These are phyloP conservation scores for Xylariales sp. DNA, from an alignment of 2,329 filamentous ascomycete species.

Conservation along the genomic window DNA sequence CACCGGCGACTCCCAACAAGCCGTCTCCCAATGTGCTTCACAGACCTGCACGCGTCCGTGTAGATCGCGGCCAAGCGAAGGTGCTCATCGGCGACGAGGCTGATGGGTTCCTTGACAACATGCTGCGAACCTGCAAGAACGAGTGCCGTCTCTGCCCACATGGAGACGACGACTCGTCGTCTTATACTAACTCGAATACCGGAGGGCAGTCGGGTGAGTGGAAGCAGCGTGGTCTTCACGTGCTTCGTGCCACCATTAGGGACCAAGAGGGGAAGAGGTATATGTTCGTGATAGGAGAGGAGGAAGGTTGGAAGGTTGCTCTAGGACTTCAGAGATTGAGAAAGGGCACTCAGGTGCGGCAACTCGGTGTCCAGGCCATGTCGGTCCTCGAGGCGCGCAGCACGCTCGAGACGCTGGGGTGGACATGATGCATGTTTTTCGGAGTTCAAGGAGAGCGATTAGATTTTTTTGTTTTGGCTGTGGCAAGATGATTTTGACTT, in stretches of 20 bases:
- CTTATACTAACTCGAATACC: constrained; percentile 36
- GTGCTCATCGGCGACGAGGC: constrained; percentile 60
- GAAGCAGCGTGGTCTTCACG: constrained; percentile 52
- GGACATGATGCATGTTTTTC: constrained; percentile 23
- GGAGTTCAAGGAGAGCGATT: no score
- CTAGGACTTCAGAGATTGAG: constrained; percentile 57
- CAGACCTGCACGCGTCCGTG: constrained; percentile 38
- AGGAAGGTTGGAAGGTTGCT: constrained; percentile 65
- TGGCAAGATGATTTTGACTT: no score
- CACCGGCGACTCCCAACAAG: constrained; percentile 31
- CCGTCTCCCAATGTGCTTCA: constrained; percentile 36
- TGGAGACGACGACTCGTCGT: constrained; percentile 32
- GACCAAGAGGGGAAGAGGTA: constrained; percentile 65
- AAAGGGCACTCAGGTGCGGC: constrained; percentile 55
- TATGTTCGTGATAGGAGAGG: constrained; percentile 59
- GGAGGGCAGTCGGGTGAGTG: constrained; percentile 47
- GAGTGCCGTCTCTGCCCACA: constrained; percentile 54
- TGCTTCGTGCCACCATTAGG: constrained; percentile 59
- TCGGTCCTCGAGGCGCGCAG: constrained; percentile 47
- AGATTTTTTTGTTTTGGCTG: no score
- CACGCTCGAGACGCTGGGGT: constrained; percentile 56
- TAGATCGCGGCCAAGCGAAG: constrained; percentile 44
- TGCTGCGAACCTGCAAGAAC: constrained; percentile 61
- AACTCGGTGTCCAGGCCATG: constrained; percentile 56
- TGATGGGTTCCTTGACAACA: constrained; percentile 51